Conservation (phyloP, 495 filamentous ascomycete species). For the Neurospora sp. region DNA sequence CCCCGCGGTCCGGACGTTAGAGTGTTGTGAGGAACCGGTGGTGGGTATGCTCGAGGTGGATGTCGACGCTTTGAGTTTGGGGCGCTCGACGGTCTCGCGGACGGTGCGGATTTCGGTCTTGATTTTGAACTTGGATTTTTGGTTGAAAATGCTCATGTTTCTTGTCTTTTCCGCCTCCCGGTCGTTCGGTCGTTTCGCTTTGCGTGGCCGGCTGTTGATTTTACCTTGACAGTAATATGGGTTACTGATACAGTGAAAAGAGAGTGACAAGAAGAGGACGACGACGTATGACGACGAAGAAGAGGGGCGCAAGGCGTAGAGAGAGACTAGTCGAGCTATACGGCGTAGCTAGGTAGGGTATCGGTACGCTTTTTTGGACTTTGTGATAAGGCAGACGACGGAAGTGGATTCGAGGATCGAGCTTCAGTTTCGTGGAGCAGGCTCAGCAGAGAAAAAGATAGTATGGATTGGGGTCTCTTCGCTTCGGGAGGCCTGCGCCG, state of each 20-base stretch:
- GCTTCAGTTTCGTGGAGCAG: not conserved
- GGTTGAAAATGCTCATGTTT: constrained; percentile 26
- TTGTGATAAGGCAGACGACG: not conserved
- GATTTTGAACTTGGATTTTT: constrained; percentile 27
- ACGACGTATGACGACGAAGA: not conserved
- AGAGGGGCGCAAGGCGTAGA: not conserved
- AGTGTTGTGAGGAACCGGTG: not conserved
- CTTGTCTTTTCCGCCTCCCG: not conserved
- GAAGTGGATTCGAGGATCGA: not conserved
- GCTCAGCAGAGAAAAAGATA: not conserved
- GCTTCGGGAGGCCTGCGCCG: not conserved
- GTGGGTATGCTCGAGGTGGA: not conserved
- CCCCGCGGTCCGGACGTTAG: not conserved
- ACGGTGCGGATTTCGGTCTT: constrained; percentile 22
- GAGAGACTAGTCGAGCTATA: not conserved
- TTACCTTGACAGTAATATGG: not conserved
- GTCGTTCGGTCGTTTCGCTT: not conserved
- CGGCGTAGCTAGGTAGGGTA: not conserved
- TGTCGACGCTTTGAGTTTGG: constrained; percentile 6
- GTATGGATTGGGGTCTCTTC: not conserved
- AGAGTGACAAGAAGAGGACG: not conserved
- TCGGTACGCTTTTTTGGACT: not conserved
- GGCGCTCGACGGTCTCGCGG: constrained; percentile 14
- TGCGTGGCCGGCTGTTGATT: not conserved
- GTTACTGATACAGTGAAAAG: not conserved